These are phyloP conservation scores for Hydnomerulius pinastri DNA, from an alignment of 768 basidiomycete genomes.

Conservation along the genomic window DNA sequence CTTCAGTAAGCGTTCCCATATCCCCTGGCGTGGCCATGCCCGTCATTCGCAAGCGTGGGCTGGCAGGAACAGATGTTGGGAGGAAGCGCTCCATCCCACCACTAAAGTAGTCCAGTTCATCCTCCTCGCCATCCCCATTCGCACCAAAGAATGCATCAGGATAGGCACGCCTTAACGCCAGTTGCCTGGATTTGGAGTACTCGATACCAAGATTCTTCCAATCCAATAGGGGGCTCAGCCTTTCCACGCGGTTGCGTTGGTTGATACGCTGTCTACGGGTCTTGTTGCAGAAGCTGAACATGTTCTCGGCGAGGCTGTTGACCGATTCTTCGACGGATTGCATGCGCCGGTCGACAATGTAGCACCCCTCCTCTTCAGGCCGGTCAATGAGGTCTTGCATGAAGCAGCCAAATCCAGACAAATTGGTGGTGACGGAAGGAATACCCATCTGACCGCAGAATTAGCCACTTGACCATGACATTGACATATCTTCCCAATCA, in stretches of 20 bases:
- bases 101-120: conserved; percentile 37
- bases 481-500: neutral
- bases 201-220: conserved; percentile 99
- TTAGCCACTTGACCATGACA: conserved; percentile 9
- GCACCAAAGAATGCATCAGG: conserved; percentile 85
- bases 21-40: conserved; percentile 93
- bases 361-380: conserved; percentile 93
- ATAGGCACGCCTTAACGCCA: conserved; percentile 90
- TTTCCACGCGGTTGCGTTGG: conserved; percentile 96
- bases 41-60: conserved; percentile 71
- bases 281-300: conserved; percentile 78
- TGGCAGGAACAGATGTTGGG: conserved; percentile 81
- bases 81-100: conserved; percentile 67
- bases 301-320: conserved; percentile 72
- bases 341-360: conserved; percentile 91
- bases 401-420: conserved; percentile 97
- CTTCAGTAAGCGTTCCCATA: conserved; percentile 86
- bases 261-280: conserved; percentile 97
- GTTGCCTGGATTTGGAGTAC: conserved; percentile 92
- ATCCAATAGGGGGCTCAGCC: conserved; percentile 89
- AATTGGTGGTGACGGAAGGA: conserved; percentile 94
- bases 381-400: conserved; percentile 98
- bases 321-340: conserved; percentile 92
- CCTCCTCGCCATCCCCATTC: conserved; percentile 51
- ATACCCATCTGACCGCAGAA: conserved; percentile 80